Evolutionary conservation across 495 filamentous ascomycete genomes (phyloP).

Genomic region (Podospora bellae-mahoneyi): DNA sequence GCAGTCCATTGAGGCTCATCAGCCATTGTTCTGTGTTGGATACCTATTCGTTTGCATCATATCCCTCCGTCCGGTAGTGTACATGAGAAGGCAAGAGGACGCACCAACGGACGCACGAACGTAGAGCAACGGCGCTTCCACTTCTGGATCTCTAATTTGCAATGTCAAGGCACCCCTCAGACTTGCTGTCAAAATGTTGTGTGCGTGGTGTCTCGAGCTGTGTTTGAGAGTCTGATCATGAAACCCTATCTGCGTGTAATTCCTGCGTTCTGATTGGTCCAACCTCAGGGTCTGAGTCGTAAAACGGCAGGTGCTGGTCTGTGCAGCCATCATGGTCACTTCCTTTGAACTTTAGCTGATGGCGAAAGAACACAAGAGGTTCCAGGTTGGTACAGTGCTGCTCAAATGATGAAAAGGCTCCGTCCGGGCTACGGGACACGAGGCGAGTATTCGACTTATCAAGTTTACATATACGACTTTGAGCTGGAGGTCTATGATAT

Average conservation of each 20-base stretch:
- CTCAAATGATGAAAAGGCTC: background rate
- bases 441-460: too few species aligned
- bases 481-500: too few species aligned
- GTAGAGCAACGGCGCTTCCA: too few species aligned
- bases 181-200: too few species aligned
- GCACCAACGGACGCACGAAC: too few species aligned
- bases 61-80: too few species aligned
- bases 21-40: background rate
- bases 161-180: too few species aligned
- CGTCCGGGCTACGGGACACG: too few species aligned
- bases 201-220: background rate
- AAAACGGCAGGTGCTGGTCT: slow-evolving; percentile 21
- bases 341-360: background rate
- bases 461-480: too few species aligned
- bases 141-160: too few species aligned
- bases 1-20: too few species aligned
- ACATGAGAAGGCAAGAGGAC: too few species aligned
- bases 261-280: slow-evolving; percentile 16
- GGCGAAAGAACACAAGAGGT: background rate
- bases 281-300: background rate
- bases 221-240: background rate
- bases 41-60: background rate
- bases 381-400: background rate
- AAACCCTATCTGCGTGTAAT: background rate
- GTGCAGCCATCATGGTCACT: slow-evolving; percentile 2